Conservation (phyloP, 1,284 basidiomycete genomes). For the Ceratobasidium sp. region DNA sequence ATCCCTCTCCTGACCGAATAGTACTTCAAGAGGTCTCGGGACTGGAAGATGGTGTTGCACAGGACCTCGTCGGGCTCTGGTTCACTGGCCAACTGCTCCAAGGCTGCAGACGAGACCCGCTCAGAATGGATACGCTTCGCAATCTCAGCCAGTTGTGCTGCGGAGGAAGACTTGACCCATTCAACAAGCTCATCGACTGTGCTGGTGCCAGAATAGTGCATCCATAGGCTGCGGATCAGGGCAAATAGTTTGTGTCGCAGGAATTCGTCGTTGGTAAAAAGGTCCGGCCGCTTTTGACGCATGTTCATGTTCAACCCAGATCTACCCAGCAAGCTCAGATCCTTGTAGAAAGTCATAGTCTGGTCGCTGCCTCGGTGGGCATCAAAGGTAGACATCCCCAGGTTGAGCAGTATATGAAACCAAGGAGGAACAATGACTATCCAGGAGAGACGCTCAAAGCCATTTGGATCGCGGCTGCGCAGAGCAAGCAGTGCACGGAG, state of each 20-base stretch:
- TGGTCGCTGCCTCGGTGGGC: too few relatives aligned
- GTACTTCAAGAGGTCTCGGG: background rate
- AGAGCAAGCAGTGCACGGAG: too few relatives aligned
- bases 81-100: background rate
- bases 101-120: background rate
- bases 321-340: background rate
- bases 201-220: background rate
- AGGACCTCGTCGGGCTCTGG: too few relatives aligned
- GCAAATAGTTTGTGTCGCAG: background rate
- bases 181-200: background rate
- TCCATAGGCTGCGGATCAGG: background rate
- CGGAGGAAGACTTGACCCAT: background rate
- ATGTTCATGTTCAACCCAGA: background rate
- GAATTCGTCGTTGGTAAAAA: background rate
- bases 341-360: background rate
- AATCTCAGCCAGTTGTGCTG: background rate
- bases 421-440: background rate
- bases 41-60: background rate
- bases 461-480: background rate
- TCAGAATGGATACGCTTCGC: background rate
- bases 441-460: background rate
- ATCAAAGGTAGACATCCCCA: too few relatives aligned
- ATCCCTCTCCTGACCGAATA: background rate
- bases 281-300: background rate
- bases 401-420: slow-evolving; percentile 1